phyloP scores from a whole-genome alignment of 306 rosid species.

The Ormosia emarginata region DNA sequence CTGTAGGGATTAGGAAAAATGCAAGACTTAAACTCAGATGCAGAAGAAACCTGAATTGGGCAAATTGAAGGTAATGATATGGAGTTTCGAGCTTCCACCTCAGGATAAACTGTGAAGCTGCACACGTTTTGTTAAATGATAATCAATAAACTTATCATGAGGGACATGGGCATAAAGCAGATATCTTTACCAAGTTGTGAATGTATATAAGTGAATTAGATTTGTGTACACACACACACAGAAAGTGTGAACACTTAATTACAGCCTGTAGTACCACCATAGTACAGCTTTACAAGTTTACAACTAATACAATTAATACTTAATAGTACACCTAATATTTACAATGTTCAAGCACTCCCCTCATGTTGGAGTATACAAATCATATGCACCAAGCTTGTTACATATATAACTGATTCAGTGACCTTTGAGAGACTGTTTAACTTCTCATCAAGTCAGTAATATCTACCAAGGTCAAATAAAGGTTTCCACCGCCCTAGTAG shows the following conservation, averaged over 20 bases:
- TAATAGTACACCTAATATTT: no score
- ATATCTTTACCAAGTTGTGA: not conserved
- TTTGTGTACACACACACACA: not conserved
- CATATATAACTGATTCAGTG: no score
- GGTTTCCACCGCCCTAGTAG: no score
- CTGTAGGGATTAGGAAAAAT: slow-evolving; percentile 3
- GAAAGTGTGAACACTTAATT: not conserved
- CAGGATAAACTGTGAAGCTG: slow-evolving; percentile 88
- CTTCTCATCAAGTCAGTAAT: no score
- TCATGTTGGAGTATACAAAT: no score
- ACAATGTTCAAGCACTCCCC: no score
- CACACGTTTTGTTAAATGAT: slow-evolving; percentile 25
- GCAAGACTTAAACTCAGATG: slow-evolving; percentile 7
- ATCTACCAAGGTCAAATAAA: no score
- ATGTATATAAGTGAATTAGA: not conserved
- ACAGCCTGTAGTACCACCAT: not conserved
- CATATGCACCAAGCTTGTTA: no score
- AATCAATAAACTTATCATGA: not conserved
- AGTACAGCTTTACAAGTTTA: no score
- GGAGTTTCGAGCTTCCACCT: slow-evolving; percentile 88
- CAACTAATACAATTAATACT: no score
- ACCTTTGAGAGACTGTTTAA: no score
- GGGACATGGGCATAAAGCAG: slow-evolving; percentile 9
- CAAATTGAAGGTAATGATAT: slow-evolving; percentile 68
- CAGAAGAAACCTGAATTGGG: slow-evolving; percentile 58